phyloP scores from a whole-genome alignment of 495 filamentous ascomycete genomes.

The Xylaria sp. region DNA sequence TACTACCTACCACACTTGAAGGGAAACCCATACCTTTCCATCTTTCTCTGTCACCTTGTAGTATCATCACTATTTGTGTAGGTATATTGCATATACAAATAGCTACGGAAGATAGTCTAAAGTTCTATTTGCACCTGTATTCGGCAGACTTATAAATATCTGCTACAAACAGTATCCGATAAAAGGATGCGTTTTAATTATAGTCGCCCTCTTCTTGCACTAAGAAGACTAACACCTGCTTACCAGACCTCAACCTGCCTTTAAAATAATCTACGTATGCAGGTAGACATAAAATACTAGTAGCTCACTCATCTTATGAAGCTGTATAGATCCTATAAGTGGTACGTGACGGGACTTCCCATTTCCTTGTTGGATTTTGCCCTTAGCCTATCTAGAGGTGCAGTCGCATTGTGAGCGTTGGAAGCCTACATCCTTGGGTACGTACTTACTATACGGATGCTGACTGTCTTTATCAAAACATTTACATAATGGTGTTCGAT shows the following conservation, averaged over 20 bases:
- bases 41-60: too few relatives aligned
- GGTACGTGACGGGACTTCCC: background rate
- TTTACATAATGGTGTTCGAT: slow-evolving; percentile 6
- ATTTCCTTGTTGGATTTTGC: background rate
- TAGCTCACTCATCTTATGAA: background rate
- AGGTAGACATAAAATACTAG: too few relatives aligned
- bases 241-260: background rate
- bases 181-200: background rate
- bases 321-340: background rate
- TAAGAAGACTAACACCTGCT: too few relatives aligned
- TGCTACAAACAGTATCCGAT: background rate
- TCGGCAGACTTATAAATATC: too few relatives aligned
- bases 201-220: too few relatives aligned
- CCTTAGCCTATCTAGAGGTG: background rate
- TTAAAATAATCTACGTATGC: background rate
- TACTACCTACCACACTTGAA: too few relatives aligned
- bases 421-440: background rate
- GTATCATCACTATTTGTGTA: too few relatives aligned
- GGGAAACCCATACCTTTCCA: too few relatives aligned
- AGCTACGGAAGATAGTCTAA: too few relatives aligned
- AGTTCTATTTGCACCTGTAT: background rate
- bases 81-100: too few relatives aligned
- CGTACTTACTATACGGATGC: background rate
- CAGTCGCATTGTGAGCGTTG: background rate
- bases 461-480: background rate